A percentile compares a stretch with the other conserved stretches of the same genome.
These are phyloP conservation scores for Diddensiella transvaalensis DNA, from an alignment of 805 yeast species.

Conservation along the genomic window DNA sequence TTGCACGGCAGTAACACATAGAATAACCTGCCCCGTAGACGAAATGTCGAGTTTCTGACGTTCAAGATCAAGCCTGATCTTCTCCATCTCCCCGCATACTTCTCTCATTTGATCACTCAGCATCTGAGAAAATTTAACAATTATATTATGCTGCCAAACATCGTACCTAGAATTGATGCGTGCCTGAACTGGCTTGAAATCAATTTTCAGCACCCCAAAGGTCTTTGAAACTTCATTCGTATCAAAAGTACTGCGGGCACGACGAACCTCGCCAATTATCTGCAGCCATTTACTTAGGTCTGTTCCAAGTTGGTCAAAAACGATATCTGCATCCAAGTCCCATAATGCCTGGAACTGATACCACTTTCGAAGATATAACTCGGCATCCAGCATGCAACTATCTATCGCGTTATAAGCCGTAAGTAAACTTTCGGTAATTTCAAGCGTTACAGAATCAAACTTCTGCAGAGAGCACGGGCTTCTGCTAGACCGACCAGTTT, in stretches of 20 bases:
- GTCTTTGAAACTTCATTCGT: slow-evolving; percentile 38
- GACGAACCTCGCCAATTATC: slow-evolving; percentile 42
- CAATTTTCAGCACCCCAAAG: slow-evolving; percentile 45
- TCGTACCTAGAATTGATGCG: slow-evolving; percentile 54
- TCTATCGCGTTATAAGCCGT: slow-evolving; percentile 35
- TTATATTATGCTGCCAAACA: slow-evolving; percentile 50
- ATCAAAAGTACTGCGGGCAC: slow-evolving; percentile 48
- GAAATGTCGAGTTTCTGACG: slow-evolving; percentile 33
- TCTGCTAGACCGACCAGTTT: not conserved
- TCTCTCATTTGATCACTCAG: slow-evolving; percentile 34
- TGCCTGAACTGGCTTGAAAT: slow-evolving; percentile 52
- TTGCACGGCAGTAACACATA: slow-evolving; percentile 40
- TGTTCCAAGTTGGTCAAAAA: slow-evolving; percentile 35
- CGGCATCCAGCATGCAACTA: slow-evolving; percentile 30
- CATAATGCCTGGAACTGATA: slow-evolving; percentile 52
- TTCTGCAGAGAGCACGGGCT: not conserved
- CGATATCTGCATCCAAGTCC: slow-evolving; percentile 48
- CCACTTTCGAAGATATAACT: slow-evolving; percentile 50
- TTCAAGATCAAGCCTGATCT: slow-evolving; percentile 40
- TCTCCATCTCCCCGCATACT: slow-evolving; percentile 34
- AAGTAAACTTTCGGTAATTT: slow-evolving; percentile 20
- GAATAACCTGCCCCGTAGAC: slow-evolving; percentile 39
- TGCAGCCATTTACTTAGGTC: slow-evolving; percentile 48
- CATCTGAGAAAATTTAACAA: slow-evolving; percentile 39
- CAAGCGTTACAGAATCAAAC: slow-evolving; percentile 15